Base-by-base conservation (phyloP, 1,284 basidiomycete genomes). In the Cutaneotrichosporon dermatis region DNA sequence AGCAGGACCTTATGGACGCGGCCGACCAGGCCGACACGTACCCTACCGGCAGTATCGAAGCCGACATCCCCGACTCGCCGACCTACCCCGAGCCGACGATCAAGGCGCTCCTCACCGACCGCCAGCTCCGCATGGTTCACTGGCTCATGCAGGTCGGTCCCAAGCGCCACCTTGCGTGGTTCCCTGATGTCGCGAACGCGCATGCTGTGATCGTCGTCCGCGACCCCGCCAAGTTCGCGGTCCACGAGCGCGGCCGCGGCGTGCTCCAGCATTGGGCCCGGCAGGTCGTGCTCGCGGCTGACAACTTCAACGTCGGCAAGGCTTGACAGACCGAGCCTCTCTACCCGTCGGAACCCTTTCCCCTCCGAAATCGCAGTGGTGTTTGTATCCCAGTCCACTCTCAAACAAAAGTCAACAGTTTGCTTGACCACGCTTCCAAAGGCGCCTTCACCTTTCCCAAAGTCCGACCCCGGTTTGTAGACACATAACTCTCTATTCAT, bases 131-230 rank as follows among this genome's bases (percentile, higher is more conserved):
- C 36, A 76, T 77, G 70, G 64, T 67, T 9, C 34, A 62, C 37
- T 74, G 72, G 69, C 66, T 77, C 34, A 73, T 72, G 55, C 55
- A 62, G 5, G 62, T 75, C 54, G 61, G 66, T 10, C 55, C 68
- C 16, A 53, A 57, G 25, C 74, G 75, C 50, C 64, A 69, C 59
- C 50, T 74, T 13, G 67, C 66, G 37, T 77, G 71, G 71, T 73
- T 71, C 60, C 75, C 76, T 8, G 67, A 72, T 33, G 65, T 71
- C 7, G 41, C 63, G 9, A 77, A 76, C 62, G 66, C 72, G 35
- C 76, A 77, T 63, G 70, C 74, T 2, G 69, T 73, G 33, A 69
- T 69, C 12, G 59, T 75, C 13, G 75, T 75, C 15, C 66, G 76
- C 48, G 73, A 77, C 55, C 67, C 71, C 2, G 50, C 48, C 8